phyloP scores from a whole-genome alignment of 768 basidiomycete genomes.

The Podaxis mareebaensis region DNA sequence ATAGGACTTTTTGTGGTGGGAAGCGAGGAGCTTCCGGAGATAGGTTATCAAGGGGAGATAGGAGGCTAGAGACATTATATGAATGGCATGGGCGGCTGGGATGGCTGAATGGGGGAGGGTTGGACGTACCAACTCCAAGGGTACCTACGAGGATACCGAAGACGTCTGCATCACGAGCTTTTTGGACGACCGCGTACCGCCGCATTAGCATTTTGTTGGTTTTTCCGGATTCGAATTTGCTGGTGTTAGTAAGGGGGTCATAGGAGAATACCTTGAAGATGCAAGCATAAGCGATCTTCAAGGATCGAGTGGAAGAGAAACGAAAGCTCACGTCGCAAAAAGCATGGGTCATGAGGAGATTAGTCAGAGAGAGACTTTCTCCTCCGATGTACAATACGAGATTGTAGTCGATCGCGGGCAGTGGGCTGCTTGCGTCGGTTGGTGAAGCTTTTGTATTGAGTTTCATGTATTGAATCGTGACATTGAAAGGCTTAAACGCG shows the following conservation, averaged over 20 bases:
- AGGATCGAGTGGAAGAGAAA: neutral
- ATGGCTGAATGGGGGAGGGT: neutral
- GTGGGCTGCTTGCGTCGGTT: neutral
- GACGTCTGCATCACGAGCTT: conserved; percentile 88
- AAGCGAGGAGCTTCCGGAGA: conserved; percentile 68
- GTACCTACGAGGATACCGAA: conserved; percentile 96
- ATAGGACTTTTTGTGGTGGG: conserved; percentile 84
- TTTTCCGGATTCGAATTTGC: conserved; percentile 58
- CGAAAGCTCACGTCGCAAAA: conserved; percentile 49
- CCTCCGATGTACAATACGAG: conserved; percentile 65
- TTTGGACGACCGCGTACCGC: conserved; percentile 84
- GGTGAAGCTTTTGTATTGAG: conserved; percentile 26
- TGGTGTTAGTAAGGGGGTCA: conserved; percentile 52
- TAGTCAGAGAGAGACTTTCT: conserved; percentile 79
- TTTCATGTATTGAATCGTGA: conserved; percentile 37
- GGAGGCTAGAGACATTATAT: conserved; percentile 47
- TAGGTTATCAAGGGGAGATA: conserved; percentile 86
- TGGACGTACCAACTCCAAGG: conserved; percentile 74
- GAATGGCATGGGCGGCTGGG: neutral
- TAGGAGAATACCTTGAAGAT: conserved; percentile 69
- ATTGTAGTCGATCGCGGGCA: conserved; percentile 12
- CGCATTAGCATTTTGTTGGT: conserved; percentile 89
- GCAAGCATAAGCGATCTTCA: neutral
- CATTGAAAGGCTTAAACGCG: conserved; percentile 24
- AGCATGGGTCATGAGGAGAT: conserved; percentile 83